Percentiles rank a stretch among this genome's conserved stretches.
phyloP scores from a whole-genome alignment of 352 stramenopile genomes.

The Globisporangium carolinianum region DNA sequence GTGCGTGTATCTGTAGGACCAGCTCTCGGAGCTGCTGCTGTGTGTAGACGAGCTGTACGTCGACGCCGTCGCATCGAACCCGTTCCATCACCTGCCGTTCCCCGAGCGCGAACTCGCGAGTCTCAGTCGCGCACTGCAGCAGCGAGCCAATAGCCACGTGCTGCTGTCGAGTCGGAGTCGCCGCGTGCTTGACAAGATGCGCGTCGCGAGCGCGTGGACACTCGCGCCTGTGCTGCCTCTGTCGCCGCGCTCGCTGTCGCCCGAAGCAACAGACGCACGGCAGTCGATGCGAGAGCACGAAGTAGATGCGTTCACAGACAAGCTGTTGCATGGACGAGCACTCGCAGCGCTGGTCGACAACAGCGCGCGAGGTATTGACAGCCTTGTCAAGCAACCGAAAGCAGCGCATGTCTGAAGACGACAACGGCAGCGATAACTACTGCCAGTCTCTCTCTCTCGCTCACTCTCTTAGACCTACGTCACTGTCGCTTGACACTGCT shows the following conservation, averaged over 20 bases:
- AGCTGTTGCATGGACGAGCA: too few species aligned
- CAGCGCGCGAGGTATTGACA: too few species aligned
- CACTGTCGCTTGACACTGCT: background rate
- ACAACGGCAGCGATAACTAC: too few species aligned
- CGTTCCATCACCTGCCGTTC: conserved; percentile 21
- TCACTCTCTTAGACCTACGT: too few species aligned
- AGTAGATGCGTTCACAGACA: background rate
- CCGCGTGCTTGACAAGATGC: conserved; percentile 33
- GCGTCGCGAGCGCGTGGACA: conserved; percentile 12
- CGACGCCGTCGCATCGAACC: conserved; percentile 36
- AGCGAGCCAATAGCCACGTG: conserved; percentile 25
- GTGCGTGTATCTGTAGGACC: conserved; percentile 10
- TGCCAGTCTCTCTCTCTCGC: too few species aligned
- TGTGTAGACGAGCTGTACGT: conserved; percentile 36
- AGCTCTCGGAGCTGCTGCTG: conserved; percentile 29
- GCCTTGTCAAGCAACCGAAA: too few species aligned
- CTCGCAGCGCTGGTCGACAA: too few species aligned
- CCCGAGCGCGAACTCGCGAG: conserved; percentile 14
- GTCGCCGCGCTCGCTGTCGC: too few species aligned
- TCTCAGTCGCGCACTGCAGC: conserved; percentile 21
- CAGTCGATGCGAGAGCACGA: background rate
- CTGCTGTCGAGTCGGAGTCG: conserved; percentile 24
- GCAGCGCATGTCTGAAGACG: too few species aligned
- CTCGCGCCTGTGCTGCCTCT: too few species aligned
- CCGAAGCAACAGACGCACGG: background rate